Evolutionary conservation across 768 basidiomycete genomes (phyloP).

Genomic region (Pisolithus orientalis): DNA sequence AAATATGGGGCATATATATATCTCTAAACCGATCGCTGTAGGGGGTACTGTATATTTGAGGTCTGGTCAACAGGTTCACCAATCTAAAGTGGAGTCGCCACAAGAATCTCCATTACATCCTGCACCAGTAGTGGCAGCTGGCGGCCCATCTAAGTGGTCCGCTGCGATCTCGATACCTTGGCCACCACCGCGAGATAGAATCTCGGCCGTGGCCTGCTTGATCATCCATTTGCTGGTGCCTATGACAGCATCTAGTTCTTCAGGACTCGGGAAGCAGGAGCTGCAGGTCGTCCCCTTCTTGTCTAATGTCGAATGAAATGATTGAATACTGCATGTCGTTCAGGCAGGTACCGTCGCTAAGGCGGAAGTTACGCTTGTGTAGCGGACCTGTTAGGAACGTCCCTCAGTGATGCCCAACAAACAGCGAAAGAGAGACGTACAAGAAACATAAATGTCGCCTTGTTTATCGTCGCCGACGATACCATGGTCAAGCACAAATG

Average conservation of each 20-base stretch:
- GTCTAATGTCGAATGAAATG: slow-evolving; percentile 53
- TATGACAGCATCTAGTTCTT: slow-evolving; percentile 53
- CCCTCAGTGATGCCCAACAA: neutral
- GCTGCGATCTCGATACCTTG: slow-evolving; percentile 33
- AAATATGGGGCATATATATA: too few relatives aligned
- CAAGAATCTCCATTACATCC: neutral
- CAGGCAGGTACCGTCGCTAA: slow-evolving; percentile 50
- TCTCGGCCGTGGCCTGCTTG: slow-evolving; percentile 42
- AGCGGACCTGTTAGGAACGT: slow-evolving; percentile 39
- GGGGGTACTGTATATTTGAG: neutral
- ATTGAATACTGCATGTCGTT: slow-evolving; percentile 56
- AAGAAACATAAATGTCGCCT: slow-evolving; percentile 45
- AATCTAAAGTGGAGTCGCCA: neutral
- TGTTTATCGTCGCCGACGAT: slow-evolving; percentile 59
- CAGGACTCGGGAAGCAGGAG: slow-evolving; percentile 46
- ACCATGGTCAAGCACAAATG: slow-evolving; percentile 66
- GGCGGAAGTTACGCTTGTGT: slow-evolving; percentile 61
- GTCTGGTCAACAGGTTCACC: neutral
- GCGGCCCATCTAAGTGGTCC: neutral
- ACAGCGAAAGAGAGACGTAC: slow-evolving; percentile 26
- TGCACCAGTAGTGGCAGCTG: neutral
- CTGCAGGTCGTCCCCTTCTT: slow-evolving; percentile 37
- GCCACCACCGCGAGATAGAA: slow-evolving; percentile 21
- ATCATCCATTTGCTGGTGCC: slow-evolving; percentile 64
- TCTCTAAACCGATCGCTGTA: too few relatives aligned